Evolutionary conservation across 23 red algal genomes (phyloP).

Genomic region (Pyropia yezoensis): DNA sequence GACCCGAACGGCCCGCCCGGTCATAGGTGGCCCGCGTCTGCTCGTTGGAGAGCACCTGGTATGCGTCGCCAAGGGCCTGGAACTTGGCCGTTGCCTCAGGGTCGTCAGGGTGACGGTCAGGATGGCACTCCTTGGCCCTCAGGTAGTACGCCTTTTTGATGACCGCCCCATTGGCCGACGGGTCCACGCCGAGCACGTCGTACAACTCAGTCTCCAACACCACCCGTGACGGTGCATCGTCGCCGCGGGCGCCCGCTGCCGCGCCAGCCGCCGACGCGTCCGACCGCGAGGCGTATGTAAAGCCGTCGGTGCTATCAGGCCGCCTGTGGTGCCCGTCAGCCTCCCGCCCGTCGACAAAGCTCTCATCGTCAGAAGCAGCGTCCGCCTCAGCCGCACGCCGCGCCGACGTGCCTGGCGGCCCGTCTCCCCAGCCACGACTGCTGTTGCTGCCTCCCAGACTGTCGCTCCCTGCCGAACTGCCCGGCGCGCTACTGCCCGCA

Average conservation of each 20-base stretch:
- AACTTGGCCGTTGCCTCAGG: constrained; percentile 84
- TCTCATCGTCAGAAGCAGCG: too few species aligned
- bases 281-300: too few species aligned
- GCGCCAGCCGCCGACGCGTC: background rate
- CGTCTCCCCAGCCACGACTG: too few species aligned
- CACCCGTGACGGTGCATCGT: background rate
- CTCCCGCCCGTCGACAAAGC: too few species aligned
- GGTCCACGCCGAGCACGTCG: constrained; percentile 76
- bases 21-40: constrained; percentile 50
- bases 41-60: constrained; percentile 63
- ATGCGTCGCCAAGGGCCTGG: constrained; percentile 79
- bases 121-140: constrained; percentile 74
- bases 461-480: too few species aligned
- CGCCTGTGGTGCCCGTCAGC: too few species aligned
- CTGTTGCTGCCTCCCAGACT: too few species aligned
- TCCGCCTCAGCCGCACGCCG: too few species aligned
- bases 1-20: constrained; percentile 31
- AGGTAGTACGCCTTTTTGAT: constrained; percentile 96
- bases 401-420: too few species aligned
- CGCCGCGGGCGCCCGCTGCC: constrained; percentile 5
- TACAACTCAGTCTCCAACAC: constrained; percentile 70
- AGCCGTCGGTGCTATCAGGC: too few species aligned
- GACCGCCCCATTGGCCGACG: constrained; percentile 57
- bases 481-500: too few species aligned
- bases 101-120: constrained; percentile 66